phyloP scores from a whole-genome alignment of 139 green algal genomes.

The Pleodorina starrii region DNA sequence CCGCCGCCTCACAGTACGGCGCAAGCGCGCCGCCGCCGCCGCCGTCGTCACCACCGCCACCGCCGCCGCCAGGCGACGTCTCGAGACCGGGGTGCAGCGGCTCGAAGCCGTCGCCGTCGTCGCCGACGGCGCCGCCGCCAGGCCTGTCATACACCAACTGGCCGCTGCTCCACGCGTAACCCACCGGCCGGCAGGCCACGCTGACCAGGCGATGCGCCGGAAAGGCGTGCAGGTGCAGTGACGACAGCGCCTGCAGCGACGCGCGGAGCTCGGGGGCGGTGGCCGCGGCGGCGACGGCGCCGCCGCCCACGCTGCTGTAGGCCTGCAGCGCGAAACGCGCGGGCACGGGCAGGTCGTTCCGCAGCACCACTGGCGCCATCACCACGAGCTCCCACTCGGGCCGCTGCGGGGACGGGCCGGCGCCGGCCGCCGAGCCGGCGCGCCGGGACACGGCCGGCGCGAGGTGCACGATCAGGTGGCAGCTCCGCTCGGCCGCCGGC shows the following conservation, averaged over 20 bases:
- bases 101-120: constrained; percentile 40
- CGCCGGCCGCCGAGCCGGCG: neutral
- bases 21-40: neutral
- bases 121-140: neutral
- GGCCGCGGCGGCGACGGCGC: neutral
- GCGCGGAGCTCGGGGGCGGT: constrained; percentile 18
- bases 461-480: constrained; percentile 43
- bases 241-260: neutral
- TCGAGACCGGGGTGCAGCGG: constrained; percentile 49
- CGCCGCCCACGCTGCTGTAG: constrained; percentile 3
- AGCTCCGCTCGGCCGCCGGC: neutral
- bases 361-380: constrained; percentile 64
- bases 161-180: constrained; percentile 12
- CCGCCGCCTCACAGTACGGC: constrained; percentile 14
- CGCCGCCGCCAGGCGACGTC: neutral
- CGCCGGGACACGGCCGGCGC: neutral
- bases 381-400: constrained; percentile 71
- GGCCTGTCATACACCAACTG: constrained; percentile 29
- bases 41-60: no score
- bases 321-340: constrained; percentile 12
- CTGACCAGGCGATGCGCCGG: constrained; percentile 19
- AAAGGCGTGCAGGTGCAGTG: constrained; percentile 21
- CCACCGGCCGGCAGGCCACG: constrained; percentile 2
- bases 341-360: constrained; percentile 60
- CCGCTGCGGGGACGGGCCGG: neutral